Evolutionary conservation across 129 eudicot genomes (phyloP), one percentile per base, ranked within the genome.

Genomic region (Saposhnikovia divaricata): DNA sequence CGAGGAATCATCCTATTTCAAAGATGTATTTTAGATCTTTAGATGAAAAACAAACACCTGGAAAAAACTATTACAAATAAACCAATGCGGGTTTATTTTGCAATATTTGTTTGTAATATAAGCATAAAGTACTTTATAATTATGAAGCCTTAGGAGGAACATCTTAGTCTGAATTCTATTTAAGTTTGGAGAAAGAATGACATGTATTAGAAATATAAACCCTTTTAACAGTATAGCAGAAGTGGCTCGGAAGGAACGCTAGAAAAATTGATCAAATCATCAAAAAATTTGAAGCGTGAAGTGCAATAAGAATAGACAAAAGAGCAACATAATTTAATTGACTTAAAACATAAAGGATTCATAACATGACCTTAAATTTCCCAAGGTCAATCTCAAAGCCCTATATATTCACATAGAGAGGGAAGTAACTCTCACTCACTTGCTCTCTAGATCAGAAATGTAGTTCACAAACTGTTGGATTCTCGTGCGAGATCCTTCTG

Each of bases 401-500:
- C 69, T n/a, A 61, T 61, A 23, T 61, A 9, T 61, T 3, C 28
- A 25, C 34, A 61, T n/a, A 10, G 3, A 61, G 69, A 59, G 11
- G 66, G 68, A 5, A 65, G 43, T 13, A 31, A 16, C 37, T 40
- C 50, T 77, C 63, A 46, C 50, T 77, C 63, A 46, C 65, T 82
- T 92, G 90, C 81, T 87, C 84, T 95, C 99, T 37, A 92, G 77
- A 77, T 92, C 97, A 81, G 97, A 89, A 77, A 95, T 87, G 87
- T 95, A 92, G 81, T 90, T 89, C 61, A 85, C 76, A 78, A 95
- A 87, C 84, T 92, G 97, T 80, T 90, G 89, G 74, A 92, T 87
- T 83, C 96, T 86, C 57, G 92, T 85, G 55, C 84, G 89, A 34
- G 87, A 86, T 72, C 59, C 85, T 78, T 91, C 98, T 95, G 90